These are phyloP conservation scores for Sporisorium graminicola DNA, from an alignment of 1,284 basidiomycete genomes.

Conservation along the genomic window DNA sequence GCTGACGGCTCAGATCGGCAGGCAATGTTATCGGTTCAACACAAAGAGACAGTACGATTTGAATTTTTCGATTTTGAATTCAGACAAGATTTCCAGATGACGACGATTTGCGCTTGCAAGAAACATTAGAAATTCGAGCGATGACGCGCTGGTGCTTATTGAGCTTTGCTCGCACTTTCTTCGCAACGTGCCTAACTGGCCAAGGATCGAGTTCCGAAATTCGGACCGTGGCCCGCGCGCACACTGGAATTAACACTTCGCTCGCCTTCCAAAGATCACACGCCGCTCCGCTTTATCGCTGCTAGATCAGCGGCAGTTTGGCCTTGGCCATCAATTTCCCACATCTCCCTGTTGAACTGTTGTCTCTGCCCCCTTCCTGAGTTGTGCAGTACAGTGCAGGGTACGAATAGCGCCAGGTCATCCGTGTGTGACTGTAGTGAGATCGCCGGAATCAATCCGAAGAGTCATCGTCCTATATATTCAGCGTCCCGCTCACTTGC, in stretches of 20 bases:
- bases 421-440: too few species aligned
- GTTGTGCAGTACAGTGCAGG: too few species aligned
- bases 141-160: slow-evolving; percentile 25
- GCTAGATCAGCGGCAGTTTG: slow-evolving; percentile 19
- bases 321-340: neutral
- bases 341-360: neutral
- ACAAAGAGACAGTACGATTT: too few species aligned
- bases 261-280: neutral
- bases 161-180: neutral
- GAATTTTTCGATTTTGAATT: slow-evolving; percentile 1
- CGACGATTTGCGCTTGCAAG: slow-evolving; percentile 15
- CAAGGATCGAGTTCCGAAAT: slow-evolving; percentile 5
- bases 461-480: too few species aligned
- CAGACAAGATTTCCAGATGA: slow-evolving; percentile 3
- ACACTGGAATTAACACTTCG: neutral
- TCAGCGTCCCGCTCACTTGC: too few species aligned
- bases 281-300: slow-evolving; percentile 8
- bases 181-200: too few species aligned
- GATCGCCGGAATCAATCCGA: too few species aligned
- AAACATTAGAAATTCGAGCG: neutral
- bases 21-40: too few species aligned
- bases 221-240: slow-evolving; percentile 43
- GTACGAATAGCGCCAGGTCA: too few species aligned
- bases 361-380: too few species aligned
- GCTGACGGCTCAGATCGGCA: slow-evolving; percentile 4